phyloP scores from a whole-genome alignment of 2,329 filamentous ascomycete species.

The Botryotinia convoluta region DNA sequence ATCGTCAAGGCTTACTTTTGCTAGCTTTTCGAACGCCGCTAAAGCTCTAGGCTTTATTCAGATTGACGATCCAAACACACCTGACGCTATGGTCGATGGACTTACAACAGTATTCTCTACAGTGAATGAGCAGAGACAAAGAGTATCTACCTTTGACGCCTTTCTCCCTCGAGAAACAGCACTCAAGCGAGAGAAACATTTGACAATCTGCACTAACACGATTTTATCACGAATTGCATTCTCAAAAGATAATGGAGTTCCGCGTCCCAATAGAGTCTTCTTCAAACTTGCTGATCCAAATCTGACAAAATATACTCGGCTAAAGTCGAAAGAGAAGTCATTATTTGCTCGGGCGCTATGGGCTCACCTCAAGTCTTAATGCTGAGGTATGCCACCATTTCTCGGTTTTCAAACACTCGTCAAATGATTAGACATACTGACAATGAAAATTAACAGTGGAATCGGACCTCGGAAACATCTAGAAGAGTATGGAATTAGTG shows the following conservation, averaged over 20 bases:
- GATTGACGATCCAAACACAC: conserved; percentile 16
- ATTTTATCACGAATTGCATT: conserved; percentile 16
- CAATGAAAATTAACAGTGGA: neutral
- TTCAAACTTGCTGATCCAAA: conserved; percentile 12
- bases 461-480: conserved; percentile 20
- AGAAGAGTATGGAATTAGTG: conserved; percentile 16
- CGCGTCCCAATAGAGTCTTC: neutral
- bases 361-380: conserved; percentile 22
- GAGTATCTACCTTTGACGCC: conserved; percentile 22
- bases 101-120: conserved; percentile 14
- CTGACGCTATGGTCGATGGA: conserved; percentile 18
- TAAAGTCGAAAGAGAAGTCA: conserved; percentile 19
- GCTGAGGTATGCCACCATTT: conserved; percentile 14
- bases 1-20: neutral
- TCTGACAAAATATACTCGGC: conserved; percentile 9
- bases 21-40: conserved; percentile 1
- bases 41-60: conserved; percentile 13
- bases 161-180: conserved; percentile 20
- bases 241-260: neutral
- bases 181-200: conserved; percentile 14
- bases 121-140: conserved; percentile 14
- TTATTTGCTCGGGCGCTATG: conserved; percentile 18
- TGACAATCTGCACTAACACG: conserved; percentile 20
- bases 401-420: neutral
- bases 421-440: neutral